Conservation (phyloP, 768 basidiomycete species). For the Hygrophorus russula region DNA sequence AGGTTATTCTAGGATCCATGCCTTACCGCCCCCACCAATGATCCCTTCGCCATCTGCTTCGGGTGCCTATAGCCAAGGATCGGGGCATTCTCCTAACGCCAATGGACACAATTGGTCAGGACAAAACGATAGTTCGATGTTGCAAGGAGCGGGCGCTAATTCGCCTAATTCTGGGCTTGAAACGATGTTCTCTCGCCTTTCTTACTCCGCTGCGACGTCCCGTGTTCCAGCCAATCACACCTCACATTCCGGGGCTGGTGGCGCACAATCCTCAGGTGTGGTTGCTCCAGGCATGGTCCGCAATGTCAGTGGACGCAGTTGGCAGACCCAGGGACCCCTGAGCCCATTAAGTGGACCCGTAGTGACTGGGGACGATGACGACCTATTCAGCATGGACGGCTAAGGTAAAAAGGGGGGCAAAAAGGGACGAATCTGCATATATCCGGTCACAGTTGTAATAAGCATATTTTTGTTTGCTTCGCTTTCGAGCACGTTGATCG, state of each 20-base stretch:
- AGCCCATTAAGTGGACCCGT: conserved; percentile 57
- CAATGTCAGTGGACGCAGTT: conserved; percentile 26
- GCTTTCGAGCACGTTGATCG: not conserved
- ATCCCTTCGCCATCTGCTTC: conserved; percentile 22
- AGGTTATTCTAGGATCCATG: conserved; percentile 84
- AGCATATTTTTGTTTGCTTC: not conserved
- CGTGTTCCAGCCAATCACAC: conserved; percentile 12
- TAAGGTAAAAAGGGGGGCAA: conserved; percentile 9
- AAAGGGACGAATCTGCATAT: not conserved
- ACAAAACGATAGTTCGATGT: not conserved
- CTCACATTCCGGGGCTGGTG: conserved; percentile 7
- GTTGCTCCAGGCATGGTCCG: conserved; percentile 15
- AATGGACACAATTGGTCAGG: conserved; percentile 1
- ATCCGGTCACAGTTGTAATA: not conserved
- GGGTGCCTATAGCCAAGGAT: conserved; percentile 11
- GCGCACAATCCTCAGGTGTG: not conserved
- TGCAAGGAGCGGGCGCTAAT: conserved; percentile 1
- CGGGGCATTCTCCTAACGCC: not conserved
- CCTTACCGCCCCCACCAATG: conserved; percentile 35
- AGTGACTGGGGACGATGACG: conserved; percentile 49
- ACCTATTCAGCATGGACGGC: conserved; percentile 63
- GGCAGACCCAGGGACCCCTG: conserved; percentile 27
- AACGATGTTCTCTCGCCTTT: conserved; percentile 43
- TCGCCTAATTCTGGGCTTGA: conserved; percentile 22
- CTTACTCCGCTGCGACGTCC: conserved; percentile 37